These are phyloP conservation scores for Piromyces finnis DNA, from an alignment of 192 early-diverging fungal genomes.

Conservation along the genomic window DNA sequence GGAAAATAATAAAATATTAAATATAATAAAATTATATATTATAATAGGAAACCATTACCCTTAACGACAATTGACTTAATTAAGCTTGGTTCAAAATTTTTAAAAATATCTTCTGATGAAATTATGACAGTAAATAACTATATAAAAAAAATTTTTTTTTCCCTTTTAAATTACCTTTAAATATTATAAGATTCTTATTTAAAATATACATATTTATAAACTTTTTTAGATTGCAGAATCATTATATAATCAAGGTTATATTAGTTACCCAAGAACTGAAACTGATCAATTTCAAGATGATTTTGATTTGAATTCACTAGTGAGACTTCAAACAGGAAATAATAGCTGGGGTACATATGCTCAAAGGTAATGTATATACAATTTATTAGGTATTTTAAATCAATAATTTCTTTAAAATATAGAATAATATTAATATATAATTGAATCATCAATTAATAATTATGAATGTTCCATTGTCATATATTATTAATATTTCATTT, in stretches of 20 bases:
- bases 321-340: conserved; percentile 41
- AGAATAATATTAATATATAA: too few species aligned
- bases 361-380: conserved; percentile 10
- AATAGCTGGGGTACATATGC: conserved; percentile 19
- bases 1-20: too few species aligned
- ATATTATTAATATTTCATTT: too few species aligned
- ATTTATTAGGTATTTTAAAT: too few species aligned
- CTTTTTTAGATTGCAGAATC: conserved; percentile 64
- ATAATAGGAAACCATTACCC: conserved; percentile 61
- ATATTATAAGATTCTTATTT: too few species aligned
- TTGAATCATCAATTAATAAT: too few species aligned
- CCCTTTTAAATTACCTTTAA: too few species aligned
- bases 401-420: too few species aligned
- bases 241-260: conserved; percentile 70
- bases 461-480: too few species aligned
- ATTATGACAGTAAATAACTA: conserved; percentile 65
- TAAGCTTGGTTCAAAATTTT: conserved; percentile 49
- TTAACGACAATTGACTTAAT: conserved; percentile 89
- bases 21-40: conserved; percentile 4
- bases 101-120: conserved; percentile 57
- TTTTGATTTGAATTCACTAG: conserved; percentile 47
- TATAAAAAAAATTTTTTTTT: too few species aligned
- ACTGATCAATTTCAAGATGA: conserved; percentile 70
- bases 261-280: conserved; percentile 94
- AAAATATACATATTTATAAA: too few species aligned